A percentile compares a stretch with the other conserved stretches of the same genome.
Evolutionary conservation across 495 filamentous ascomycete genomes (phyloP).

Genomic region (Filosporella fistucella): DNA sequence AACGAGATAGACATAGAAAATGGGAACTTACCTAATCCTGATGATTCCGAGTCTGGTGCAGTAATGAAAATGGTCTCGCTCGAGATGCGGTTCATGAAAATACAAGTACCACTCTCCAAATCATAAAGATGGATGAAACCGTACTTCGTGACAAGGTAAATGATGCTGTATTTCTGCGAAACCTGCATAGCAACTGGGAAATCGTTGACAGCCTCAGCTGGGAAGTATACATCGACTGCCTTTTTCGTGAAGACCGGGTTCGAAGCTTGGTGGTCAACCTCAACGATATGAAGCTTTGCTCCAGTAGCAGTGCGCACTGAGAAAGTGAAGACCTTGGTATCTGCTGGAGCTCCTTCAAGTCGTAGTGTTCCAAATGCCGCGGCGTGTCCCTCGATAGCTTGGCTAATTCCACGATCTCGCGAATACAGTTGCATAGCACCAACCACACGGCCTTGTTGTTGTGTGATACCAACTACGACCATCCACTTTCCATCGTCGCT

Average conservation of each 20-base stretch:
- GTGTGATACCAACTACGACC: slow-evolving; percentile 93
- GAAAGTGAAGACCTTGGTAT: slow-evolving; percentile 96
- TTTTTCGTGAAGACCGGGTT: slow-evolving; percentile 91
- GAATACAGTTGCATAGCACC: slow-evolving; percentile 97
- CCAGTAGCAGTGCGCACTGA: slow-evolving; percentile 82
- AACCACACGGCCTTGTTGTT: slow-evolving; percentile 86
- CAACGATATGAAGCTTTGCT: slow-evolving; percentile 96
- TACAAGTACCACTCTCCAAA: slow-evolving; percentile 91
- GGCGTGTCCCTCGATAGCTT: slow-evolving; percentile 96
- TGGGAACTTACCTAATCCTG: slow-evolving; percentile 56
- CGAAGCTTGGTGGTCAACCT: slow-evolving; percentile 86
- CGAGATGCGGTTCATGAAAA: slow-evolving; percentile 99
- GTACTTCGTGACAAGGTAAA: slow-evolving; percentile 97
- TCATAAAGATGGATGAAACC: slow-evolving; percentile 99
- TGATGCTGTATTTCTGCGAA: slow-evolving; percentile 88
- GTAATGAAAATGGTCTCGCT: slow-evolving; percentile 99
- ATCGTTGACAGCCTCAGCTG: slow-evolving; percentile 87
- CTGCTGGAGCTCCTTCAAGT: slow-evolving; percentile 80
- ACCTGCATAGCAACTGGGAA: slow-evolving; percentile 99
- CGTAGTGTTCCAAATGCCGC: slow-evolving; percentile 89
- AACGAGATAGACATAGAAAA: not conserved
- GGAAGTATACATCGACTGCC: slow-evolving; percentile 96
- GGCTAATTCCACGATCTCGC: slow-evolving; percentile 90
- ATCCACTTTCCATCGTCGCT: slow-evolving; percentile 97
- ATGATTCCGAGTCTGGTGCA: slow-evolving; percentile 73